Conservation (phyloP, 2,329 filamentous ascomycete genomes). For the Hortaea werneckii region DNA sequence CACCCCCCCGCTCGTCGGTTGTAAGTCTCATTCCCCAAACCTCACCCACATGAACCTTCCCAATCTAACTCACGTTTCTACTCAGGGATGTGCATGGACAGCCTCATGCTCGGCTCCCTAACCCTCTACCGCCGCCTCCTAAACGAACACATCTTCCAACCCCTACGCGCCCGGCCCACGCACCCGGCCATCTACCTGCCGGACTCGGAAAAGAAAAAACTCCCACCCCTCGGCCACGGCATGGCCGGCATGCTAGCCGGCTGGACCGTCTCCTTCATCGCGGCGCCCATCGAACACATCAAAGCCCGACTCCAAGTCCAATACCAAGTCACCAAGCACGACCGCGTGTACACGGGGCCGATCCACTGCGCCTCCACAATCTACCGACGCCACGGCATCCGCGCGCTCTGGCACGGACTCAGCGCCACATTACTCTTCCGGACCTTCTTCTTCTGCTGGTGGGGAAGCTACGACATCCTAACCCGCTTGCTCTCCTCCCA, state of each 20-base stretch:
- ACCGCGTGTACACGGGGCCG: conserved; percentile 74
- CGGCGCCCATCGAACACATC: conserved; percentile 87
- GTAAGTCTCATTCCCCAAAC: no score
- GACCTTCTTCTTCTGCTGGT: conserved; percentile 96
- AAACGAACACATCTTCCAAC: conserved; percentile 66
- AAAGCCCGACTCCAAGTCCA: conserved; percentile 92
- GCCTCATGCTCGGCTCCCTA: conserved; percentile 80
- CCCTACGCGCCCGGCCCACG: conserved; percentile 25
- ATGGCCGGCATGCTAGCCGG: conserved; percentile 81
- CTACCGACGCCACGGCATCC: conserved; percentile 55
- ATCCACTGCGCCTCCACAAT: conserved; percentile 72
- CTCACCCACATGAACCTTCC: no score
- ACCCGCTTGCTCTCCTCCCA: conserved; percentile 55
- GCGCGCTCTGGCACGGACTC: conserved; percentile 78
- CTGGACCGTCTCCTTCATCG: conserved; percentile 82
- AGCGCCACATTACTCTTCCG: conserved; percentile 78
- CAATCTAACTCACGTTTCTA: no score
- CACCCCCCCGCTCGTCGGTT: conserved; percentile 63
- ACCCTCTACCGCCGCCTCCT: conserved; percentile 81
- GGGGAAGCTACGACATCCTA: conserved; percentile 86
- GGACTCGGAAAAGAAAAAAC: conserved; percentile 33
- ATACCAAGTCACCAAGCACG: conserved; percentile 68
- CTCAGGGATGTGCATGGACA: conserved; percentile 89
- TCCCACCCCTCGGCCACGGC: conserved; percentile 74
- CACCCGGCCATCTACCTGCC: conserved; percentile 14